phyloP scores from a whole-genome alignment of 2,329 filamentous ascomycete species.

The Cucurbitaria berberidis region DNA sequence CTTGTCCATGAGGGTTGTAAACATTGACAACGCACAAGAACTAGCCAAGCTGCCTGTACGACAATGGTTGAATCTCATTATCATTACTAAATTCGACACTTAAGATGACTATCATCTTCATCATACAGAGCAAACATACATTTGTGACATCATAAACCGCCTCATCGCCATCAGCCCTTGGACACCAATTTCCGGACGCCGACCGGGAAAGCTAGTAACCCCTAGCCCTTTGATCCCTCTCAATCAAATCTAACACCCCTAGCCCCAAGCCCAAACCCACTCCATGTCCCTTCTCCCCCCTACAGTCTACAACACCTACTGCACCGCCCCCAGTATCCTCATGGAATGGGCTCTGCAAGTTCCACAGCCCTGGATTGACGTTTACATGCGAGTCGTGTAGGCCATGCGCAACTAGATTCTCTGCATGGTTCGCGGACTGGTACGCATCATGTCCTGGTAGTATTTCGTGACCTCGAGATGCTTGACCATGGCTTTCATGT shows the following conservation, averaged over 20 bases:
- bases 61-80: background rate
- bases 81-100: background rate
- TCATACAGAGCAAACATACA: constrained; percentile 2
- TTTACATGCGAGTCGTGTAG: constrained; percentile 17
- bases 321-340: constrained; percentile 32
- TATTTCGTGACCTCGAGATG: constrained; percentile 5
- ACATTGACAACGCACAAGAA: too few species aligned
- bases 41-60: background rate
- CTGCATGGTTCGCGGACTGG: constrained; percentile 2
- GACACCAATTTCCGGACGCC: background rate
- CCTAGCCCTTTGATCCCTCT: constrained; percentile 24
- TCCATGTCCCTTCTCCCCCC: constrained; percentile 3
- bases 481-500: background rate
- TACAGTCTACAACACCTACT: constrained; percentile 3
- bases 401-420: constrained; percentile 16
- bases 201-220: constrained; percentile 11
- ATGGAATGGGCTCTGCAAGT: constrained; percentile 32
- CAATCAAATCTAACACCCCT: constrained; percentile 27
- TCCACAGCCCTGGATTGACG: constrained; percentile 30
- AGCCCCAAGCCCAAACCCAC: constrained; percentile 6
- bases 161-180: background rate
- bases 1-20: too few species aligned
- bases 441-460: constrained; percentile 1
- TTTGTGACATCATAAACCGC: background rate
- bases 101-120: background rate